These are phyloP conservation scores for Taxawa tesnikishii DNA, from an alignment of 2,329 filamentous ascomycete species.

Conservation along the genomic window DNA sequence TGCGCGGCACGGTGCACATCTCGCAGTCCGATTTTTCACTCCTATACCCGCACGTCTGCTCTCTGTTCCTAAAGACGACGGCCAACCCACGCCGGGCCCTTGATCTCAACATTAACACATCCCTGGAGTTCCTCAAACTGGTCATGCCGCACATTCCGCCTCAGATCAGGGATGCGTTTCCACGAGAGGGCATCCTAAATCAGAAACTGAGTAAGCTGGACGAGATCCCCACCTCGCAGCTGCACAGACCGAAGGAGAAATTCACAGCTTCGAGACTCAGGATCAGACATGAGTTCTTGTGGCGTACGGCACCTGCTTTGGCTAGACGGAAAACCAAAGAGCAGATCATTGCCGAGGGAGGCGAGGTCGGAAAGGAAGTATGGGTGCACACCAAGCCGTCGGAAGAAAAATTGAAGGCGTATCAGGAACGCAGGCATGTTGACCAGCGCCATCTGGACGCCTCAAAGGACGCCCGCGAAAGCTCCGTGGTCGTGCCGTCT, in stretches of 20 bases:
- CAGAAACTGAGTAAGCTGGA: conserved; percentile 24
- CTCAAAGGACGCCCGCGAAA: too few relatives aligned
- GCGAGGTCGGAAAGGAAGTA: conserved; percentile 33
- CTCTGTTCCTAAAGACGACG: conserved; percentile 48
- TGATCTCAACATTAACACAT: conserved; percentile 50
- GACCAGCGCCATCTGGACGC: too few relatives aligned
- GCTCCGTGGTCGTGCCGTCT: too few relatives aligned
- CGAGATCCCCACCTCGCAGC: conserved; percentile 33
- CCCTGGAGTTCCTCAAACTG: conserved; percentile 48
- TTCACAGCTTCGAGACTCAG: conserved; percentile 46
- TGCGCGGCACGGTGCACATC: conserved; percentile 51
- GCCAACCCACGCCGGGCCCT: conserved; percentile 51
- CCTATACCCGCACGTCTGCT: conserved; percentile 47
- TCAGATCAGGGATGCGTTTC: conserved; percentile 38
- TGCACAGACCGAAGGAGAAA: conserved; percentile 43
- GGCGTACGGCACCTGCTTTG: conserved; percentile 34
- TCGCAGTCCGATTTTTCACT: conserved; percentile 56
- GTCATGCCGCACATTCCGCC: conserved; percentile 37
- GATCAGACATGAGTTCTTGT: conserved; percentile 46
- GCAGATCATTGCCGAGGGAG: conserved; percentile 23
- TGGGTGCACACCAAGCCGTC: conserved; percentile 40
- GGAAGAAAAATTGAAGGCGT: conserved; percentile 18
- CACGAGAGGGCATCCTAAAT: conserved; percentile 37
- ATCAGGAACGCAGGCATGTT: too few relatives aligned
- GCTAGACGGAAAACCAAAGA: conserved; percentile 25